Percentiles rank a stretch among this genome's conserved stretches.
These are phyloP conservation scores for Phyllosticta paracitricarpa DNA, from an alignment of 2,329 filamentous ascomycete species.

Conservation along the genomic window DNA sequence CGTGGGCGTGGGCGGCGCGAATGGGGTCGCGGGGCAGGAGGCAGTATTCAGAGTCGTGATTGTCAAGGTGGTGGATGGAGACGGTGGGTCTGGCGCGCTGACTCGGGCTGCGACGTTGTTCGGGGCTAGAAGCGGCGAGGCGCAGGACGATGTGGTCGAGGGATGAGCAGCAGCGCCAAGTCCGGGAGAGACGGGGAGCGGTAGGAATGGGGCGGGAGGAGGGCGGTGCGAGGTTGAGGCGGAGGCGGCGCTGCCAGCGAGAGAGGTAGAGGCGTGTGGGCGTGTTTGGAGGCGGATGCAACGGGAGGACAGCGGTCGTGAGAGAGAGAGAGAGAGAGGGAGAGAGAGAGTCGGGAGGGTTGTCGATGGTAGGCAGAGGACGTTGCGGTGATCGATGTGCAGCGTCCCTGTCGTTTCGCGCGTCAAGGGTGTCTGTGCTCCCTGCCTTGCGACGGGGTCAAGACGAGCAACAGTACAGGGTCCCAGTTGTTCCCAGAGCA, in stretches of 20 bases:
- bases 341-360: background rate
- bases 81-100: background rate
- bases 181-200: constrained; percentile 5
- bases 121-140: constrained; percentile 6
- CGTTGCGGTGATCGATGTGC: constrained; percentile 10
- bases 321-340: background rate
- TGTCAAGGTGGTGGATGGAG: background rate
- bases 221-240: background rate
- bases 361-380: background rate
- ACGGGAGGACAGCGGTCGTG: background rate
- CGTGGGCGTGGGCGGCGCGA: background rate
- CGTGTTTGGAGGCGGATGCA: background rate
- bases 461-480: background rate
- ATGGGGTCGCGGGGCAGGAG: background rate
- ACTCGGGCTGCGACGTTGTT: constrained; percentile 5
- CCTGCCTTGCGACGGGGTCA: constrained; percentile 11
- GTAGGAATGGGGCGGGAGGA: background rate
- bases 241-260: constrained; percentile 1
- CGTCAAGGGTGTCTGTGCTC: constrained; percentile 12
- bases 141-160: constrained; percentile 10
- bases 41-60: background rate
- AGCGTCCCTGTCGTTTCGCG: constrained; percentile 11
- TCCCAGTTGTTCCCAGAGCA: background rate
- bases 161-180: constrained; percentile 6
- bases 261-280: constrained; percentile 1